Evolutionary conservation across 1,284 basidiomycete species (phyloP).

Genomic region (Ceratobasidium sp.): DNA sequence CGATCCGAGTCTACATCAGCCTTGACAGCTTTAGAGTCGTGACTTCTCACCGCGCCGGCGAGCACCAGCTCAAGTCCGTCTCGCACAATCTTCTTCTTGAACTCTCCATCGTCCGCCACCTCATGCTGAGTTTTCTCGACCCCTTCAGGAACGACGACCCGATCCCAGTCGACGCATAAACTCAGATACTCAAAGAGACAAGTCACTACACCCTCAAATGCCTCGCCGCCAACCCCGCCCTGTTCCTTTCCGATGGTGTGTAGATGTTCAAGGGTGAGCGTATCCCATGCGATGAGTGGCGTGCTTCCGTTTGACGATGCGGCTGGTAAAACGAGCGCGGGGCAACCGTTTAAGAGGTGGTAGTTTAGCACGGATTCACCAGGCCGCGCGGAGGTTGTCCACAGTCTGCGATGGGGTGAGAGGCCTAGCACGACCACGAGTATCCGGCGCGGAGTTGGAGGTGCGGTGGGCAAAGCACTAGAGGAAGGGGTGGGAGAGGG

Average conservation of each 20-base stretch:
- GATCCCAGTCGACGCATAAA: conserved; percentile 72
- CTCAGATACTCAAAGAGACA: conserved; percentile 71
- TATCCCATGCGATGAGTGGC: conserved; percentile 73
- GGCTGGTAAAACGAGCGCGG: conserved; percentile 70
- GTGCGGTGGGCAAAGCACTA: not conserved
- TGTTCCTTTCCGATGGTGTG: conserved; percentile 63
- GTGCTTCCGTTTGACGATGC: conserved; percentile 62
- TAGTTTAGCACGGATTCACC: conserved; percentile 74
- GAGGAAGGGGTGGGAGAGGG: conserved; percentile 59
- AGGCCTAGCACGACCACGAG: conserved; percentile 69
- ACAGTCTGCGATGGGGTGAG: conserved; percentile 70
- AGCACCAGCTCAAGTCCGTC: conserved; percentile 66
- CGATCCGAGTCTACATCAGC: conserved; percentile 70
- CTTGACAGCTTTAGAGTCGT: conserved; percentile 67
- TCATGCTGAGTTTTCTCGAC: conserved; percentile 51
- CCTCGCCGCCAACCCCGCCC: conserved; percentile 52
- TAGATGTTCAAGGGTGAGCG: conserved; percentile 68
- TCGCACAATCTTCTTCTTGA: conserved; percentile 61
- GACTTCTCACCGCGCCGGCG: conserved; percentile 68
- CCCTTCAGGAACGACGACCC: conserved; percentile 58
- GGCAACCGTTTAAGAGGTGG: conserved; percentile 71
- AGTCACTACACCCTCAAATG: conserved; percentile 67
- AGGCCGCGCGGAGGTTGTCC: conserved; percentile 71
- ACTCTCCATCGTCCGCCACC: conserved; percentile 6
- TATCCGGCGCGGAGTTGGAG: conserved; percentile 63